phyloP scores from a whole-genome alignment of 1,139 yeast genomes.

The Tardiomyces blankii region DNA sequence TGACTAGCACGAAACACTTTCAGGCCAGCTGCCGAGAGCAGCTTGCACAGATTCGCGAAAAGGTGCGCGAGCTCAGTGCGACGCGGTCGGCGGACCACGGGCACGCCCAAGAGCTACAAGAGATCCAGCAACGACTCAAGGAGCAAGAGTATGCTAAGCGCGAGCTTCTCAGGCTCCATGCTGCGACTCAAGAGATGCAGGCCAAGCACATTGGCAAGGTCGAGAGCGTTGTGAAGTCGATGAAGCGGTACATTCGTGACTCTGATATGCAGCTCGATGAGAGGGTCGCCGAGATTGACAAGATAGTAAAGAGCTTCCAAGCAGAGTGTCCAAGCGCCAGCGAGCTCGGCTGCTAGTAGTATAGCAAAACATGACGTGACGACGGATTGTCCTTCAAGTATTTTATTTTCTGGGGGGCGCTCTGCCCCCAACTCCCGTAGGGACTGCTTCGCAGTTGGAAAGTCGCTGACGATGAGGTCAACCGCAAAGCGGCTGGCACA shows the following conservation, averaged over 20 bases:
- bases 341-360: no score
- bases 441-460: no score
- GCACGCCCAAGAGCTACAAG: constrained; percentile 7
- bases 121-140: constrained; percentile 9
- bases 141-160: constrained; percentile 7
- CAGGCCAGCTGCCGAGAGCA: constrained; percentile 12
- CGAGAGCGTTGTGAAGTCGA: background rate
- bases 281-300: background rate
- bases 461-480: no score
- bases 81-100: background rate
- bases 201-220: background rate
- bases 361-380: no score
- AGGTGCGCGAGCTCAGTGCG: background rate
- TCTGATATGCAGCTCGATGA: background rate
- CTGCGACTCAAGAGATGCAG: background rate
- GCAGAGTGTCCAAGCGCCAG: no score
- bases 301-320: background rate
- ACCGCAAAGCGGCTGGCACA: no score
- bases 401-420: no score
- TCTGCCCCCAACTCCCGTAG: no score
- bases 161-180: background rate
- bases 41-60: constrained; percentile 6
- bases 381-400: no score
- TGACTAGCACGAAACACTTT: constrained; percentile 12
- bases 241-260: background rate